A percentile compares a stretch with the other conserved stretches of the same genome.
Conservation (phyloP, 2,329 filamentous ascomycete species). For the Colletotrichum sp. region DNA sequence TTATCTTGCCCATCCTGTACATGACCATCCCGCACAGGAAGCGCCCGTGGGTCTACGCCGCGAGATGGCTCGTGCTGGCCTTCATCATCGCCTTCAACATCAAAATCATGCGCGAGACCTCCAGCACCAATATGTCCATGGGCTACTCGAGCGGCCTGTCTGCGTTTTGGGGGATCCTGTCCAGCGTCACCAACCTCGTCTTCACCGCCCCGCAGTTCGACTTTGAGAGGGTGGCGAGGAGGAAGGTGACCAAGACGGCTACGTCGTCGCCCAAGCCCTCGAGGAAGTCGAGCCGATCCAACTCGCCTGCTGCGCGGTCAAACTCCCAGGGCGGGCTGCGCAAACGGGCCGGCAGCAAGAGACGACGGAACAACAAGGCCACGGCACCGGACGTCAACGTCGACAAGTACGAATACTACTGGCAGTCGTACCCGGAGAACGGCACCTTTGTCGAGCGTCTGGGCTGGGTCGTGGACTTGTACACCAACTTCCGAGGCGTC, state of each 20-base stretch:
- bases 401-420: constrained; percentile 55
- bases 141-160: constrained; percentile 58
- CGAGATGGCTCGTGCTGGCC: constrained; percentile 55
- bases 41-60: constrained; percentile 54
- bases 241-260: constrained; percentile 25
- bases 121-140: constrained; percentile 56
- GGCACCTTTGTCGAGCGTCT: constrained; percentile 54
- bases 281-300: neutral
- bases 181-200: constrained; percentile 53
- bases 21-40: constrained; percentile 59
- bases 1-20: constrained; percentile 58
- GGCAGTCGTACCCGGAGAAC: constrained; percentile 63
- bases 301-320: neutral
- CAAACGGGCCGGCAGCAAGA: constrained; percentile 10
- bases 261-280: neutral
- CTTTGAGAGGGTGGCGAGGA: constrained; percentile 53
- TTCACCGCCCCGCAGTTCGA: constrained; percentile 63
- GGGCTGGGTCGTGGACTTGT: constrained; percentile 62
- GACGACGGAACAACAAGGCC: neutral
- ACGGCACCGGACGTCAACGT: constrained; percentile 8
- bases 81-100: constrained; percentile 48
- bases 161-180: constrained; percentile 55
- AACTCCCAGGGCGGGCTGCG: neutral
- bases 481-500: constrained; percentile 57
- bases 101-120: constrained; percentile 43